A percentile compares a stretch with the other conserved stretches of the same genome.
phyloP scores from a whole-genome alignment of 139 green algal genomes.

The Pycnococcus provasolii region DNA sequence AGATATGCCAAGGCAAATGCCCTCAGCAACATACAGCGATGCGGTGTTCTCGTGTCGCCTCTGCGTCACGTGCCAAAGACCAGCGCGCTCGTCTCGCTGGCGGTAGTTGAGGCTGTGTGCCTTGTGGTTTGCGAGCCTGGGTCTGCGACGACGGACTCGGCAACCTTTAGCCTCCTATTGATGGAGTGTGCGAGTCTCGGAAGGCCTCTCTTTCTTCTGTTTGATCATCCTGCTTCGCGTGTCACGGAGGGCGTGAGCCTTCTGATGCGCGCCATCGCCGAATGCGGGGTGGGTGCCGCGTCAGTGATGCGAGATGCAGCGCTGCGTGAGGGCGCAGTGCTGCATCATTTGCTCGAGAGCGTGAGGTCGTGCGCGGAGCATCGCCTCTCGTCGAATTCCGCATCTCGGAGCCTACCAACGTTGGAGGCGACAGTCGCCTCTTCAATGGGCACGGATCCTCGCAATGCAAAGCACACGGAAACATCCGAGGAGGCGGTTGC shows the following conservation, averaged over 20 bases:
- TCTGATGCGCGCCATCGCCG: slow-evolving; percentile 66
- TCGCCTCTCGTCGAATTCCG: too few species aligned
- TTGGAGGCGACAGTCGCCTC: too few species aligned
- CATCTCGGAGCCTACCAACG: too few species aligned
- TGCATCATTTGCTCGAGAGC: slow-evolving; percentile 49
- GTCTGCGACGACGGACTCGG: slow-evolving; percentile 45
- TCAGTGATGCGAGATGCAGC: slow-evolving; percentile 64
- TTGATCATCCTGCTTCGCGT: slow-evolving; percentile 46
- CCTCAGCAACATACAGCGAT: too few species aligned
- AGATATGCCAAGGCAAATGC: too few species aligned
- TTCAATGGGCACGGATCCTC: background rate
- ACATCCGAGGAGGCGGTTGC: background rate
- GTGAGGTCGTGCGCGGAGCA: too few species aligned
- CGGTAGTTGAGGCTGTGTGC: slow-evolving; percentile 43
- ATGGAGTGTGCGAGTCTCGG: slow-evolving; percentile 48
- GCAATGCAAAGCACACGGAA: background rate
- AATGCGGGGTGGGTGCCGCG: slow-evolving; percentile 53
- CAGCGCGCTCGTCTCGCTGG: slow-evolving; percentile 33
- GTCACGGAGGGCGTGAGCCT: slow-evolving; percentile 52
- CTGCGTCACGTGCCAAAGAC: background rate
- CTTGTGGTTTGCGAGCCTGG: slow-evolving; percentile 49
- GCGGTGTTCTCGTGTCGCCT: too few species aligned
- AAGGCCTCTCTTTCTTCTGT: slow-evolving; percentile 62
- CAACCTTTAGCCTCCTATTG: slow-evolving; percentile 28
- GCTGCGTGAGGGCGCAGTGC: slow-evolving; percentile 62